Conservation (phyloP, 768 basidiomycete genomes). For the Amanita rimosa region DNA sequence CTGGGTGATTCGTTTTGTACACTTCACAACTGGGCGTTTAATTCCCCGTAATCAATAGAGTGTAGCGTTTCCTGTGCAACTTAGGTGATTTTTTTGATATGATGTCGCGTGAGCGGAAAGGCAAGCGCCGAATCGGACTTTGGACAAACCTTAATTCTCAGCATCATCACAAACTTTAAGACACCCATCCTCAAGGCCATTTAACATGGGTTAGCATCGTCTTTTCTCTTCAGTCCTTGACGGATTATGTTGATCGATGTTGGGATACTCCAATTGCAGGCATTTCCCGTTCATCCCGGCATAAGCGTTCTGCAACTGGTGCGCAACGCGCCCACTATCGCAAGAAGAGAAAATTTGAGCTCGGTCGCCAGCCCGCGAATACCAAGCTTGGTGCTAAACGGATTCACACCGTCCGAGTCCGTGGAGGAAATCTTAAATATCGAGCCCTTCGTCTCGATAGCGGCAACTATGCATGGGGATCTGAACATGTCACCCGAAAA, state of each 20-base stretch:
- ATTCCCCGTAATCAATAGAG: neutral
- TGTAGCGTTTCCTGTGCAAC: neutral
- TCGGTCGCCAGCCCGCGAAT: conserved; percentile 95
- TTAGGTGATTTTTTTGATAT: no score
- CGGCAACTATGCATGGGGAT: conserved; percentile 99
- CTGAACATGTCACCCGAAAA: conserved; percentile 90
- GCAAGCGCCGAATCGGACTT: conserved; percentile 24
- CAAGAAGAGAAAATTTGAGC: conserved; percentile 99
- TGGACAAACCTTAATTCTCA: conserved; percentile 31
- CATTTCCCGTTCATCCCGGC: conserved; percentile 95
- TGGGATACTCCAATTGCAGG: conserved; percentile 31
- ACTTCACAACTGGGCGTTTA: neutral
- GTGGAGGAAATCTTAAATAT: conserved; percentile 93
- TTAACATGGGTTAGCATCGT: conserved; percentile 64
- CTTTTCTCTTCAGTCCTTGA: conserved; percentile 10
- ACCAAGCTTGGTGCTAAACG: conserved; percentile 96
- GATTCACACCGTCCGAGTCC: conserved; percentile 87
- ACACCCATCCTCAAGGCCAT: conserved; percentile 58
- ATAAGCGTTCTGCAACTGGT: conserved; percentile 93
- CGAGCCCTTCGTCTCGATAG: conserved; percentile 93
- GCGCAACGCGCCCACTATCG: conserved; percentile 92
- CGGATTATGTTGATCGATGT: conserved; percentile 8
- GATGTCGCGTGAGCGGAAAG: conserved; percentile 7
- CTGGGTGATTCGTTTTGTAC: neutral
- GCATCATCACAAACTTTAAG: conserved; percentile 47